Conservation (phyloP, 495 filamentous ascomycete genomes). For the Neurospora terricola region DNA sequence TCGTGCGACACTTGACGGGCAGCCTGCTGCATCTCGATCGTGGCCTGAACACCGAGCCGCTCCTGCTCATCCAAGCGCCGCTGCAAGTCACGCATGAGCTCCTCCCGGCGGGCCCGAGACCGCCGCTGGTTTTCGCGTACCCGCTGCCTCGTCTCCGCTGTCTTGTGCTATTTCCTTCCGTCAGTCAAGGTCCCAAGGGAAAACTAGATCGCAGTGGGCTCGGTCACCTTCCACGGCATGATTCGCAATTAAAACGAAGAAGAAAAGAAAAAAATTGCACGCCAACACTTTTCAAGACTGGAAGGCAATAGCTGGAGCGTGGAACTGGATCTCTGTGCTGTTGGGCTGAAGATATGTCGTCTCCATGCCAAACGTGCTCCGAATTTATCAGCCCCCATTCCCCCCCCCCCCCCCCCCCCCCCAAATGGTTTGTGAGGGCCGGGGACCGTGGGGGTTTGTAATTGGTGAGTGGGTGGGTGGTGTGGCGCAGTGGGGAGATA, state of each 20-base stretch:
- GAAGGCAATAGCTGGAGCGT: neutral
- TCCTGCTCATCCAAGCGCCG: slow-evolving; percentile 41
- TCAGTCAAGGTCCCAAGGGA: neutral
- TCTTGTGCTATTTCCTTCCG: neutral
- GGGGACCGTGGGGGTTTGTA: no score
- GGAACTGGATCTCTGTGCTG: neutral
- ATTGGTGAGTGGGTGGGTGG: no score
- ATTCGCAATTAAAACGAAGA: neutral
- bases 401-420: no score
- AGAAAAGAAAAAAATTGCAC: neutral
- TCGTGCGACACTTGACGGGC: slow-evolving; percentile 41
- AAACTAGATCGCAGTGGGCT: neutral
- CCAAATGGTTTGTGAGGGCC: no score
- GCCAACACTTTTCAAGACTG: neutral
- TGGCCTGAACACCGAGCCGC: slow-evolving; percentile 36
- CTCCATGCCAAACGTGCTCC: no score
- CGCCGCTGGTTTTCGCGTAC: slow-evolving; percentile 56
- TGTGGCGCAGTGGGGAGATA: no score
- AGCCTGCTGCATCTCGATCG: slow-evolving; percentile 44
- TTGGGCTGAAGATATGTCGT: neutral
- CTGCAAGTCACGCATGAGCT: slow-evolving; percentile 52
- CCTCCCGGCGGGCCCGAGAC: slow-evolving; percentile 53
- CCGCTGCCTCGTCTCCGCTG: neutral
- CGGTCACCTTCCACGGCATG: neutral
- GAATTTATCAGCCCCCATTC: no score